phyloP scores from a whole-genome alignment of 169 alveolate genomes.

The Theileria equi region DNA sequence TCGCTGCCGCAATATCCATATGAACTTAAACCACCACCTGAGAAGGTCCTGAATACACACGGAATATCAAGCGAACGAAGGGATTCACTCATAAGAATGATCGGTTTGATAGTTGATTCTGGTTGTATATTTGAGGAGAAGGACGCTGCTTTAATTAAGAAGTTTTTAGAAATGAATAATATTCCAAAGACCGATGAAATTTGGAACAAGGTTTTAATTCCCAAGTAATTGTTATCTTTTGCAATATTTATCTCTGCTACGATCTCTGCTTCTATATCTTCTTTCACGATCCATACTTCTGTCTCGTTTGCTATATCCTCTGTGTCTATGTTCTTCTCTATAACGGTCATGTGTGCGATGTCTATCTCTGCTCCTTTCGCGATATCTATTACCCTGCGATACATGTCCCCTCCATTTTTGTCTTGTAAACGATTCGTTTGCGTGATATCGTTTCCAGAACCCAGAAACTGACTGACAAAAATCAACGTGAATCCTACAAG shows the following conservation, averaged over 20 bases:
- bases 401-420: not conserved
- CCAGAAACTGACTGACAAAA: constrained; percentile 85
- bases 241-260: not conserved
- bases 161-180: no score
- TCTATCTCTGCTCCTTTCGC: not conserved
- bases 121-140: no score
- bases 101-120: no score
- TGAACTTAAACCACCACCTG: no score
- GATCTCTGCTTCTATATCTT: not conserved
- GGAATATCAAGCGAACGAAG: no score
- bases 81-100: no score
- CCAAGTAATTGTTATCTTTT: no score
- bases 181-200: no score
- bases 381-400: not conserved
- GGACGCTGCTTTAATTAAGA: no score
- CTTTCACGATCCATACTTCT: not conserved
- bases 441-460: constrained; percentile 65
- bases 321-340: constrained; percentile 1
- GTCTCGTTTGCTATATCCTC: not conserved
- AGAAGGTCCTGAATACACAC: no score
- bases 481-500: constrained; percentile 81
- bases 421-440: constrained; percentile 24
- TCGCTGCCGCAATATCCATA: constrained; percentile 31
- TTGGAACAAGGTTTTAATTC: no score
- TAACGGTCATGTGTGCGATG: not conserved